These are phyloP conservation scores for Penicillium thymicola DNA, from an alignment of 2,329 filamentous ascomycete species.

Conservation along the genomic window DNA sequence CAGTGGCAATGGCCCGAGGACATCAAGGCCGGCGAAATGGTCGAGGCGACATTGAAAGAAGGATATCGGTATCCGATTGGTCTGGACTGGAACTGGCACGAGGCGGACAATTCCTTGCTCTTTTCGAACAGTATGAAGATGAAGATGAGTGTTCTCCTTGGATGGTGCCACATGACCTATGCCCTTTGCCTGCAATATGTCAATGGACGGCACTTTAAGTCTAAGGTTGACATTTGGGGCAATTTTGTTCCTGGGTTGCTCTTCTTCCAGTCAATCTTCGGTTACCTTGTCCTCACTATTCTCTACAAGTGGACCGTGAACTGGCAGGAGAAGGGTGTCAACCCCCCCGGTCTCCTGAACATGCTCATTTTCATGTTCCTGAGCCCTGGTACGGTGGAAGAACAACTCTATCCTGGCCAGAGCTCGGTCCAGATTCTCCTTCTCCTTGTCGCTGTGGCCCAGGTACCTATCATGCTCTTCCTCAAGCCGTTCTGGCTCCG, in stretches of 20 bases:
- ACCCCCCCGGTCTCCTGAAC: slow-evolving; percentile 86
- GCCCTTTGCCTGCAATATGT: slow-evolving; percentile 88
- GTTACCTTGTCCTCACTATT: slow-evolving; percentile 90
- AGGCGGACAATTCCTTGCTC: slow-evolving; percentile 87
- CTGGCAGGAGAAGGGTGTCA: slow-evolving; percentile 66
- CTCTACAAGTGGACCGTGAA: slow-evolving; percentile 96
- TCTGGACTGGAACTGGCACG: slow-evolving; percentile 95
- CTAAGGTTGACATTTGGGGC: slow-evolving; percentile 90
- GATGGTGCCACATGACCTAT: slow-evolving; percentile 92
- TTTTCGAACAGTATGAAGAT: slow-evolving; percentile 99
- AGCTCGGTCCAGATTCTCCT: slow-evolving; percentile 70
- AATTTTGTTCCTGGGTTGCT: slow-evolving; percentile 99
- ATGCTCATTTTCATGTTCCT: slow-evolving; percentile 99
- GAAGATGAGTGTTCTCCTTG: slow-evolving; percentile 97
- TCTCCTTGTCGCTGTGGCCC: slow-evolving; percentile 74
- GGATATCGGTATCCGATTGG: slow-evolving; percentile 92
- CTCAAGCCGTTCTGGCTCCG: slow-evolving; percentile 94
- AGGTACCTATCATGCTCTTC: slow-evolving; percentile 88
- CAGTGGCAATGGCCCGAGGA: slow-evolving; percentile 80
- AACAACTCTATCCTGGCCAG: slow-evolving; percentile 76
- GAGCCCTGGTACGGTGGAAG: slow-evolving; percentile 67
- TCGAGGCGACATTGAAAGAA: slow-evolving; percentile 66
- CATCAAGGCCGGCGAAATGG: slow-evolving; percentile 62
- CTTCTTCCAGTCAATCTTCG: slow-evolving; percentile 99
- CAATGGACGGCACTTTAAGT: slow-evolving; percentile 94